Evolutionary conservation across 805 yeast genomes (phyloP), one percentile per base, ranked within the genome.

Genomic region (Suhomyces pyralidae): DNA sequence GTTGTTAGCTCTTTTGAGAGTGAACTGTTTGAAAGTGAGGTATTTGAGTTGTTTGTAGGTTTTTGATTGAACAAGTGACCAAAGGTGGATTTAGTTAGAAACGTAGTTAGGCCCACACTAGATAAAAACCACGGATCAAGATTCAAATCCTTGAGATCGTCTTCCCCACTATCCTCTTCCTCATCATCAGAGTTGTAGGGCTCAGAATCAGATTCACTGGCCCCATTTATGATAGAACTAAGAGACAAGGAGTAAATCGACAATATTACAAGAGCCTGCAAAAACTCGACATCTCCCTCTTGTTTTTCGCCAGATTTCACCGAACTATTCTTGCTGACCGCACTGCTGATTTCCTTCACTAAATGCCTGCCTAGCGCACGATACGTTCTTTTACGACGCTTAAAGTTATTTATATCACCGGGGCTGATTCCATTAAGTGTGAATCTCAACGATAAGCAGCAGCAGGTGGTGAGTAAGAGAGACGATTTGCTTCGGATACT

Each of bases 61-160:
- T 28, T 12, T 28, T 32, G 42, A 19, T 49, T 51, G 53, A 76
- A 57, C 48, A 80, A 58, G 2, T 67, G 61, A 0, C 84, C 83
- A 48, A 75, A 67, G 2, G 73, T 69, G 48, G 84, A 79, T 49
- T 79, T 75, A 3, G 86, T 76, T 22, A 83, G 66, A 60, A 84
- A 85, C 46, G 84, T 81, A 54, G 83, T 81, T 15, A 88, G 74
- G 0, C 88, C 94, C 9, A 83, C 56, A 5, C 86, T 84, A 3
- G 90, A 82, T 26, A 86, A 65, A 51, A 77, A 74, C 93, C 93
- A 88, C 1, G 86, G 83, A 62, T 88, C 96, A 17, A 88, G 68
- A 32, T 75, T 72, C 48, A 83, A 63, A 32, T 73, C 72, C 2
- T 75, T 79, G 3, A 63, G 43, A 19, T 55, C 56, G 6, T 47